Conservation (phyloP, 768 basidiomycete genomes). For the Boletus rubroflammeus region DNA sequence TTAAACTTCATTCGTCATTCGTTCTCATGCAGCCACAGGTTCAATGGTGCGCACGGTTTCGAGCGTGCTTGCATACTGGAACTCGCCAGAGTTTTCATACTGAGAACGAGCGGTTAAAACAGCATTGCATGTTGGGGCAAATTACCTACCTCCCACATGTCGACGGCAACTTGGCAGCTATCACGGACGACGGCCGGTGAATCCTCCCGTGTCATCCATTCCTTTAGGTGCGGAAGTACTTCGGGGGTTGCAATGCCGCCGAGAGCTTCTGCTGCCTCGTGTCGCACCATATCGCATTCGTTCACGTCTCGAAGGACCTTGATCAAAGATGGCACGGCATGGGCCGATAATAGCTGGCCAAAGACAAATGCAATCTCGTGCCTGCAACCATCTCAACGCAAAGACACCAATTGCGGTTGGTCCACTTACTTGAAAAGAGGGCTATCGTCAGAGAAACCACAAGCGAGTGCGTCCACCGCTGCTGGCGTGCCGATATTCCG, state of each 20-base stretch:
- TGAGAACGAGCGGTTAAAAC: constrained; percentile 25
- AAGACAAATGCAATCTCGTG: constrained; percentile 99
- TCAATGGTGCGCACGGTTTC: constrained; percentile 17
- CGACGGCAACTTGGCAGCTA: constrained; percentile 93
- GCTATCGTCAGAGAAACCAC: constrained; percentile 85
- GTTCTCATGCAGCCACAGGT: constrained; percentile 14
- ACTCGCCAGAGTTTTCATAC: constrained; percentile 80
- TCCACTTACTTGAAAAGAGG: constrained; percentile 84
- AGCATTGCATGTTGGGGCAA: not conserved
- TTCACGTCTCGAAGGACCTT: constrained; percentile 63
- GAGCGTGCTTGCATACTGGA: constrained; percentile 69
- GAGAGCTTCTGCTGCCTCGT: constrained; percentile 97
- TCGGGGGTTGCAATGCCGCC: constrained; percentile 96
- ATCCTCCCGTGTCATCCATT: constrained; percentile 77
- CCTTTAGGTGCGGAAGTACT: constrained; percentile 79
- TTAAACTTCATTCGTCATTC: not conserved
- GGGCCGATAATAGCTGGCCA: constrained; percentile 86
- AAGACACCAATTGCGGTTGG: not conserved
- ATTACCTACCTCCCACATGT: constrained; percentile 87
- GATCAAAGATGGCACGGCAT: constrained; percentile 83
- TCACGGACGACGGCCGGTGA: constrained; percentile 89
- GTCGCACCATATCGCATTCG: constrained; percentile 96
- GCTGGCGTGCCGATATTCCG: constrained; percentile 85
- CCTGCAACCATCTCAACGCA: constrained; percentile 38
- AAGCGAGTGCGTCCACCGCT: constrained; percentile 87